phyloP scores from a whole-genome alignment of 2,329 filamentous ascomycete genomes.

The Epichloe hybrida region DNA sequence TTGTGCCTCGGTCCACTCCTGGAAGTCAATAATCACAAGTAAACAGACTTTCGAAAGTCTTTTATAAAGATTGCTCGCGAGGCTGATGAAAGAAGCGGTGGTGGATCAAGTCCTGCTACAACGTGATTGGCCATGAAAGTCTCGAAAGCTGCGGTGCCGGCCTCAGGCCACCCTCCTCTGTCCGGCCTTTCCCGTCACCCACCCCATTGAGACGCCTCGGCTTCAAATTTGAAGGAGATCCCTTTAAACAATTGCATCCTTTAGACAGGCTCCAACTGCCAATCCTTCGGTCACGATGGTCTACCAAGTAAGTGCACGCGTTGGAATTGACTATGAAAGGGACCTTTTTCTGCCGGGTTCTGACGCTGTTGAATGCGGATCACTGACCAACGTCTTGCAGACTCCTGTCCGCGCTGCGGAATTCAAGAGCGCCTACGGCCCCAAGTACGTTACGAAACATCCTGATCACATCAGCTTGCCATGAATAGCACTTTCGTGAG shows the following conservation, averaged over 20 bases:
- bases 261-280: constrained; percentile 17
- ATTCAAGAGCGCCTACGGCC: constrained; percentile 52
- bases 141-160: not conserved
- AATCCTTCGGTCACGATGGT: constrained; percentile 24
- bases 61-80: not conserved
- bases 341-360: not conserved
- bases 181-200: constrained; percentile 22
- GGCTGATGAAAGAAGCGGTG: constrained; percentile 1
- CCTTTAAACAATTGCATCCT: constrained; percentile 23
- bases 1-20: not conserved
- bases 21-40: not conserved
- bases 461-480: not conserved
- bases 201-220: constrained; percentile 11
- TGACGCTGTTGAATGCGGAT: not conserved
- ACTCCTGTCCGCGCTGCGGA: constrained; percentile 30
- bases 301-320: constrained; percentile 21
- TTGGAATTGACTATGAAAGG: not conserved
- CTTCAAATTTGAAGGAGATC: constrained; percentile 8
- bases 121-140: constrained; percentile 8
- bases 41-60: not conserved
- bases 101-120: constrained; percentile 7
- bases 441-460: constrained; percentile 38
- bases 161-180: constrained; percentile 17
- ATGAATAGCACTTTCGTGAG: not conserved
- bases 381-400: constrained; percentile 25